These are phyloP conservation scores for Mycena albidolilacea DNA, from an alignment of 768 basidiomycete genomes.

Conservation along the genomic window DNA sequence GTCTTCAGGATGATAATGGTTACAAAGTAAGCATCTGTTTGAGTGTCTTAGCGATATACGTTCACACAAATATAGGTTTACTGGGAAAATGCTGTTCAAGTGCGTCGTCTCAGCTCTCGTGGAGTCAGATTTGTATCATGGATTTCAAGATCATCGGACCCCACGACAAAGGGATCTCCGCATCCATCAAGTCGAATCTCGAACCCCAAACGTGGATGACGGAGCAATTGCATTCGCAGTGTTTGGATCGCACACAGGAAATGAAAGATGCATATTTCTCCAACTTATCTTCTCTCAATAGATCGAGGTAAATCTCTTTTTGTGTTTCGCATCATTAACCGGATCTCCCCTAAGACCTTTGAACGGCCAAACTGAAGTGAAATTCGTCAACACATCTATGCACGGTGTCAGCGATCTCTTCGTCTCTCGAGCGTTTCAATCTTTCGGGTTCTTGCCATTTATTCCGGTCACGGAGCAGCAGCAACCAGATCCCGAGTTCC, in stretches of 20 bases:
- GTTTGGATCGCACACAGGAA: constrained; percentile 70
- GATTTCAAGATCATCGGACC: constrained; percentile 81
- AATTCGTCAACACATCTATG: constrained; percentile 91
- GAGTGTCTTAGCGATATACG: not conserved
- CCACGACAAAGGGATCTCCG: constrained; percentile 84
- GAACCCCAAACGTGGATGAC: constrained; percentile 65
- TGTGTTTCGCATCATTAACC: not conserved
- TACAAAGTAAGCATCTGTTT: constrained; percentile 71
- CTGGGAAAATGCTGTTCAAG: constrained; percentile 92
- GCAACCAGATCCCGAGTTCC: constrained; percentile 86
- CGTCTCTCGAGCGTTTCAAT: constrained; percentile 67
- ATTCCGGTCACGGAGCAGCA: constrained; percentile 77
- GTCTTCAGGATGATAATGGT: constrained; percentile 82
- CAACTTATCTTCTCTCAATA: constrained; percentile 50
- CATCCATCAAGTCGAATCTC: constrained; percentile 73
- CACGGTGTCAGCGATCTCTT: constrained; percentile 89
- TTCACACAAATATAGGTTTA: constrained; percentile 70
- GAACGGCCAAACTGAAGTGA: constrained; percentile 58
- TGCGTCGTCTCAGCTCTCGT: constrained; percentile 44
- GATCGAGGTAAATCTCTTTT: constrained; percentile 32
- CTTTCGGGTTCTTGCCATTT: constrained; percentile 72
- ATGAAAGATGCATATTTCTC: constrained; percentile 74
- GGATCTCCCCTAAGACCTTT: constrained; percentile 45
- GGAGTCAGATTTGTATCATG: constrained; percentile 10
- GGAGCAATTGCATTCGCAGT: constrained; percentile 56